Evolutionary conservation across 306 rosid genomes (phyloP), one percentile per base, ranked within the genome.

Genomic region (Medicago arabica): DNA sequence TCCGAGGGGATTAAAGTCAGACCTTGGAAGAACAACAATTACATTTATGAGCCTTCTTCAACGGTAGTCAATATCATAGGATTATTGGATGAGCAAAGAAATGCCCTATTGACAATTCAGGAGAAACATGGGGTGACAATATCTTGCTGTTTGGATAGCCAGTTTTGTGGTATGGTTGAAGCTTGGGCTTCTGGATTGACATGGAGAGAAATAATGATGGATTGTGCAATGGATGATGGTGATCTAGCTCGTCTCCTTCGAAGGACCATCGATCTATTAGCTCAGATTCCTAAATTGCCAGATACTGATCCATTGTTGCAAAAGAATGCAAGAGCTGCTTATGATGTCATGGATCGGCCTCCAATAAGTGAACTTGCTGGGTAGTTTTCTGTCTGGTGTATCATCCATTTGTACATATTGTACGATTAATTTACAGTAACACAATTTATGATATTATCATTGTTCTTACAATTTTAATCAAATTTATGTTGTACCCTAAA

Each of bases 151-250:
- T 83, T 95, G 86, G 97, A 95, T 80, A 86, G 81, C 77, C 98
- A 95, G 62, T 95, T 95, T 86, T 83, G 91, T 69, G 98, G 98
- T 4, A 95, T 92, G 98, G 97, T 92, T 69, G 98, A 95, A 74
- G 98, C 98, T 9, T 95, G 98, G 98, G 98, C 96, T 70, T 95
- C 97, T 72, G 97, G 98, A 78, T 78, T 92, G 77, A 92, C 96
- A 11, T 95, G 98, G 98, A 89, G 86, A 75, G 98, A 95, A 71
- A 85, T 95, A 54, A 95, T 95, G 98, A 92, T 90, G 98, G 98
- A 95, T 17, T 92, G 98, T 76, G 98, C 98, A 2, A 92, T 95
- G 97, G 98, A 95, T 43, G 97, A 95, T 61, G 98, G 98, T 5
- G 98, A 95, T 81, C 84, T 95, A 34, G 97, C 98, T 39, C 97